Conservation (phyloP, 176 grass and related monocot species). For the Cenchrus purpureus region DNA sequence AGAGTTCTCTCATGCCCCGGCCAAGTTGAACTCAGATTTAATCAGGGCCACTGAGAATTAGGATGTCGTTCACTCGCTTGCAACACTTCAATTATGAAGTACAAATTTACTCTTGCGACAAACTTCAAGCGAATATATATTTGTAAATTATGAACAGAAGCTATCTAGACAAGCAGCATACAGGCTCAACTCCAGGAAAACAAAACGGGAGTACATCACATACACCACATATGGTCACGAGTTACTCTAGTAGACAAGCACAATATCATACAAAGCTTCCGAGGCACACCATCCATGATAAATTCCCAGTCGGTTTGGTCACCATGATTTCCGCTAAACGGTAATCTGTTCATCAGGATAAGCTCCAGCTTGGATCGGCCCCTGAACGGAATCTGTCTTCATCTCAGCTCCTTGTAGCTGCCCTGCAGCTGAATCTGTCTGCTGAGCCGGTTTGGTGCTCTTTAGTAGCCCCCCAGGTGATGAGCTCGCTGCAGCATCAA, state of each 20-base stretch:
- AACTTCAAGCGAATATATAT: not conserved
- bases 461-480: conserved; percentile 22
- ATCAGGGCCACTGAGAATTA: not conserved
- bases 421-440: conserved; percentile 15
- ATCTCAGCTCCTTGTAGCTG: conserved; percentile 27
- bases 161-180: conserved; percentile 26
- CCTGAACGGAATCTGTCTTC: not conserved
- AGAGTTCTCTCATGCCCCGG: too few relatives aligned
- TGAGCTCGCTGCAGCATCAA: conserved; percentile 16
- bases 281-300: conserved; percentile 40
- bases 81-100: conserved; percentile 3
- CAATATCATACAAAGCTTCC: conserved; percentile 22
- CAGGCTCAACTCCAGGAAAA: conserved; percentile 32
- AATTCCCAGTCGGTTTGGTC: conserved; percentile 25
- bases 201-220: conserved; percentile 26
- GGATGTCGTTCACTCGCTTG: not conserved
- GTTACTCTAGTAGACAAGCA: conserved; percentile 38
- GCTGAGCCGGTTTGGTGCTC: conserved; percentile 18
- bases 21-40: too few relatives aligned
- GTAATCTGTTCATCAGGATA: conserved; percentile 13
- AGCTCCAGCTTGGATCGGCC: conserved; percentile 22
- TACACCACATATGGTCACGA: conserved; percentile 20
- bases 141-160: conserved; percentile 54
- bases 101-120: not conserved
- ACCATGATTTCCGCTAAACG: conserved; percentile 6